Evolutionary conservation across 225 moss, liverwort and hornwort genomes (phyloP), one percentile per base, ranked within the genome.

Genomic region (Physcomitrellopsis africana): DNA sequence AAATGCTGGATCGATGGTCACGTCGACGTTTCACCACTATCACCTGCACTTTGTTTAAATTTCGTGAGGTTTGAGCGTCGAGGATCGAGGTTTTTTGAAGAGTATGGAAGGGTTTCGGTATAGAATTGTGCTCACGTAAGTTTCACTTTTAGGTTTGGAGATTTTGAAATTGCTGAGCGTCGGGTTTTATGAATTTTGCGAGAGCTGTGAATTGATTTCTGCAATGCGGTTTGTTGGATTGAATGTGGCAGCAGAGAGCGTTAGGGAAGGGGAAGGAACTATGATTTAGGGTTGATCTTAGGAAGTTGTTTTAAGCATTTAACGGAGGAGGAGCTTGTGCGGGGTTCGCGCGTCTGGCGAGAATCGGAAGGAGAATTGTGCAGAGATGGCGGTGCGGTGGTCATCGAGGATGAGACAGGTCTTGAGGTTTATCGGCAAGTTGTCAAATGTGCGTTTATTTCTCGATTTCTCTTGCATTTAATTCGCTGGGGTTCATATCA

Each of bases 371-470:
- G 13, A 26, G 54, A 12, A 41, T 62, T 43, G 12, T 11, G 13
- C 22, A 48, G 64, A 48, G 26, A 88, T 85, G 85, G 83, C 60
- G 42, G 51, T 15, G 63, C 68, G 78, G 42, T 85, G 85, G 85
- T 46, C 72, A 8, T 63, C 55, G 11, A 63, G 67, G 65, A 45
- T 75, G 79, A 76, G 69, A 67, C 85, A 76, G 48, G 81, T 82
- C 57, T 37, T 82, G 29, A 78, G 76, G 47, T 27, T 80, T 29
- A 57, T 88, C 32, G 6, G 51, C 68, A 78, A 72, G 57, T 53
- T 78, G 76, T 75, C 85, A 46, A 85, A 81, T 76, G 88, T 88
- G 79, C 65, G 82, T 65, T 72, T 22, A 60, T 57, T 60, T 69
- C n/a, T 60, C 24, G 11, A 13, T 12, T 60, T 58, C 13, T 22